Evolutionary conservation across 129 eudicot genomes (phyloP).

Genomic region (Sambucus nigra): DNA sequence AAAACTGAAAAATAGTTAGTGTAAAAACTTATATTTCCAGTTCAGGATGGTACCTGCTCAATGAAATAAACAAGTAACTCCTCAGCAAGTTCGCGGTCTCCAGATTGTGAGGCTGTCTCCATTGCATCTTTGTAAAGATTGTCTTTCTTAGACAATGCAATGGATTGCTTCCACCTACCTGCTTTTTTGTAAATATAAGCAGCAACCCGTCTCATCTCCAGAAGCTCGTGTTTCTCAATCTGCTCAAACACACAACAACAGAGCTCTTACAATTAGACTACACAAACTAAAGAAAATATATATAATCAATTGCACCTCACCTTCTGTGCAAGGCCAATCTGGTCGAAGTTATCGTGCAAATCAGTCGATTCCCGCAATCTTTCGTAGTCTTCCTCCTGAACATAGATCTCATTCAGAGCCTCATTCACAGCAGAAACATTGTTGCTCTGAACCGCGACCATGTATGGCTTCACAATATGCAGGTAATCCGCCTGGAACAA

Average conservation of each 20-base stretch:
- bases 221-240: constrained; percentile 99
- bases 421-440: constrained; percentile 91
- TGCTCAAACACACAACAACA: constrained; percentile 24
- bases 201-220: constrained; percentile 99
- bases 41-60: constrained; percentile 53
- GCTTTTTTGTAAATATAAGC: constrained; percentile 98
- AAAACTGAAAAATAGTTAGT: no score
- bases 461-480: constrained; percentile 83
- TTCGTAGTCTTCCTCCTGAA: constrained; percentile 94
- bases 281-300: constrained; percentile 1
- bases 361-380: constrained; percentile 90
- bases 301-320: constrained; percentile 17
- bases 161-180: constrained; percentile 98
- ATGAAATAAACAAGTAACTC: constrained; percentile 93
- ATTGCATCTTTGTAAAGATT: constrained; percentile 96
- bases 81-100: constrained; percentile 97
- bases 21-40: no score
- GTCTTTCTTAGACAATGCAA: constrained; percentile 92
- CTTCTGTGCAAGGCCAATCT: constrained; percentile 96
- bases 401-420: constrained; percentile 90
- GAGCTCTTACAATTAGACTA: neutral
- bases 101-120: constrained; percentile 99
- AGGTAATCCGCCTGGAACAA: constrained; percentile 72
- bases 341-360: constrained; percentile 91
- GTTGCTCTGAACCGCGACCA: constrained; percentile 97